Base-by-base conservation (phyloP, 257 asterid genomes). In the Jasminum sambac region DNA sequence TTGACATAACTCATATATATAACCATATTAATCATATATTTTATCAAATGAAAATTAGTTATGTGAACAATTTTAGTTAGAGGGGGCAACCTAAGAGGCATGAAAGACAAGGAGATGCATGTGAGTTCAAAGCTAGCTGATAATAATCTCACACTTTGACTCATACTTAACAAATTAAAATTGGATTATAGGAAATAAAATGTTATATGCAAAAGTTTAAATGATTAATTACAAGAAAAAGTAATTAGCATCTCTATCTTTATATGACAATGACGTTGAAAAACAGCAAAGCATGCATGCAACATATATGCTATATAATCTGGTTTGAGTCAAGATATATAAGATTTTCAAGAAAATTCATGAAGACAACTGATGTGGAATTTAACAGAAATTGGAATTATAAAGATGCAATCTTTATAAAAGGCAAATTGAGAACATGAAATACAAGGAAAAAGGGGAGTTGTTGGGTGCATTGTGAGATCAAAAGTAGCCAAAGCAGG, bases 401-500 rank as follows among this genome's bases (percentile, higher is more conserved):
- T 26, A 10, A 50, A 36, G 48, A 50, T 50, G 64, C 21, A 40
- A 68, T 52, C 23, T n/a, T 5, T 34, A 30, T 23, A 21, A 57
- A 21, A 12, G 10, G n/a, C 4, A 8, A 17, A 0, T 48, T 48
- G 58, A 48, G 23, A n/a, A 13, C 57, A 16, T 44, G 55, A n/a
- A 48, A 48, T 48, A 4, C 23, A 46, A 16, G 57, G 23, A 46
- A 46, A 46, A n/a, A 0, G 23, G 61, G 59, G 25, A 19, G n/a
- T 36, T 11, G 25, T 12, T 21, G 2, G 3, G 36, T 11, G 58
- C 24, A 48, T 6, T 46, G 17, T 60, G 74, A 41, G 43, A 36
- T 25, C 11, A 70, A 70, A 41, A 60, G 68, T 9, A 9, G 60
- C n/a, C n/a, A n/a, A n/a, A n/a, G n/a, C n/a, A n/a, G n/a, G 58